Conservation (phyloP, 768 basidiomycete species). For the Rhizopogon roseolus region DNA sequence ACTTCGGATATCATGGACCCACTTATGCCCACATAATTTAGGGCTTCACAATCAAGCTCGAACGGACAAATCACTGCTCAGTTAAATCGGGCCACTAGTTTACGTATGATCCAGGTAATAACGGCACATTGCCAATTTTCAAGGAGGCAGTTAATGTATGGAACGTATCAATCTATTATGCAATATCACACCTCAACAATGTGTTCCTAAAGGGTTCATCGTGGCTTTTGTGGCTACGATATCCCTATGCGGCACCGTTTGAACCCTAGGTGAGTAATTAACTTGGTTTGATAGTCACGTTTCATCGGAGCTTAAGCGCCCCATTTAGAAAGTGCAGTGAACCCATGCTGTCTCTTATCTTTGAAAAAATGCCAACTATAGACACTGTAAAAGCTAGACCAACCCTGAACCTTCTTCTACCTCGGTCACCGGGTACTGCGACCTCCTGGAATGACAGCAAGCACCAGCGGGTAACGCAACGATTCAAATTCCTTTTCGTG, state of each 20-base stretch:
- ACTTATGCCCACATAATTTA: neutral
- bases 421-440: neutral
- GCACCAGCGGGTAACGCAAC: neutral
- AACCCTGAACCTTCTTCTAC: conserved; percentile 2
- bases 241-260: neutral
- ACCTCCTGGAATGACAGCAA: neutral
- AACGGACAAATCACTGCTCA: neutral
- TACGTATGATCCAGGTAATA: neutral
- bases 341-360: conserved; percentile 1
- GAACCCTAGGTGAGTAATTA: conserved; percentile 2
- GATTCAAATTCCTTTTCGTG: neutral
- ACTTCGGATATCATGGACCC: neutral
- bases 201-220: too few relatives aligned
- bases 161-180: neutral
- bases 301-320: conserved; percentile 29
- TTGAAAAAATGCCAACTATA: neutral
- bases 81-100: neutral
- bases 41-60: neutral
- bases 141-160: neutral
- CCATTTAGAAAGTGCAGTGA: conserved; percentile 13
- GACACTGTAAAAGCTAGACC: neutral
- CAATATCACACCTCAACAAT: neutral
- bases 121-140: neutral
- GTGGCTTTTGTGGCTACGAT: neutral
- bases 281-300: conserved; percentile 10